phyloP scores from a whole-genome alignment of 495 filamentous ascomycete species.

The Rostrohypoxylon terebratum region DNA sequence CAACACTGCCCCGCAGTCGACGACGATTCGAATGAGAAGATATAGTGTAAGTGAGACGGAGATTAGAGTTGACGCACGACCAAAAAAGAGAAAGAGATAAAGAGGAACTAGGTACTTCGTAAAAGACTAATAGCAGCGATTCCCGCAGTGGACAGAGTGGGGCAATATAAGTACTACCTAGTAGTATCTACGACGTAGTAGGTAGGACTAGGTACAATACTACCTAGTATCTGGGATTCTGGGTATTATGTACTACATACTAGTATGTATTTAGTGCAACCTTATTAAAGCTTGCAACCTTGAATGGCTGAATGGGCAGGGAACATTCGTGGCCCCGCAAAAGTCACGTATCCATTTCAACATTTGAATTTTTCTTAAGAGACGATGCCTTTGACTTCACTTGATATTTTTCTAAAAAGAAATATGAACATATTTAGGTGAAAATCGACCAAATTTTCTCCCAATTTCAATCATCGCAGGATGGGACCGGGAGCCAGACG shows the following conservation, averaged over 20 bases:
- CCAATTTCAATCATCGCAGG: not conserved
- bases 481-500: conserved; percentile 38
- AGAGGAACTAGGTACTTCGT: too few species aligned
- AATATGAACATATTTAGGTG: not conserved
- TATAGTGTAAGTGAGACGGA: conserved; percentile 6
- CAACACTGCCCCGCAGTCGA: conserved; percentile 17
- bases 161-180: not conserved
- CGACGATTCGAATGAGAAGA: conserved; percentile 7
- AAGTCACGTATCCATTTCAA: not conserved
- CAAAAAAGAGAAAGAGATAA: not conserved
- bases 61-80: conserved; percentile 14
- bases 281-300: not conserved
- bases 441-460: not conserved
- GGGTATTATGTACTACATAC: too few species aligned
- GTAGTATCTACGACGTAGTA: too few species aligned
- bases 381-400: too few species aligned
- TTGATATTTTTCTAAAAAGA: too few species aligned
- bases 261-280: too few species aligned
- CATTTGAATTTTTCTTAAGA: not conserved
- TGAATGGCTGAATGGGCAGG: too few species aligned
- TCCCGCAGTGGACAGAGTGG: conserved; percentile 14
- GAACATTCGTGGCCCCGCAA: not conserved
- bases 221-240: too few species aligned
- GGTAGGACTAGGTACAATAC: too few species aligned
- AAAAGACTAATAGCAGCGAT: too few species aligned